phyloP scores from a whole-genome alignment of 2,329 filamentous ascomycete species.

The Colletotrichum shisoi region DNA sequence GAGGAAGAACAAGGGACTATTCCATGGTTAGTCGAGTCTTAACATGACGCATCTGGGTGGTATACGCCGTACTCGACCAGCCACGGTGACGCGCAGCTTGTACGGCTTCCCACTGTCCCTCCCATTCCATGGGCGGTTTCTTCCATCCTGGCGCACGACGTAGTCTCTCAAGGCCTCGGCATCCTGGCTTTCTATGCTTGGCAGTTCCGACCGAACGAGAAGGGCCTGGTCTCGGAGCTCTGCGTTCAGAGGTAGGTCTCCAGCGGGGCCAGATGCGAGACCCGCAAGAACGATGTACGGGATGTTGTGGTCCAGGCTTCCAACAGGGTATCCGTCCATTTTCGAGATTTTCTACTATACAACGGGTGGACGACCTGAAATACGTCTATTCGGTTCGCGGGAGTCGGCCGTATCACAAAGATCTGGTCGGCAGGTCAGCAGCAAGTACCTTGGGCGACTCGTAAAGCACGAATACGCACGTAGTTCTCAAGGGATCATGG shows the following conservation, averaged over 20 bases:
- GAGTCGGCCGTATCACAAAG: constrained; percentile 24
- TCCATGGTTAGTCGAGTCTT: constrained; percentile 43
- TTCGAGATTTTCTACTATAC: constrained; percentile 34
- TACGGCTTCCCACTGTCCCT: constrained; percentile 61
- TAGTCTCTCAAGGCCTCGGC: constrained; percentile 71
- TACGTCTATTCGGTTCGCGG: constrained; percentile 23
- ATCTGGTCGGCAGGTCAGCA: constrained; percentile 19
- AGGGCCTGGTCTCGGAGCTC: constrained; percentile 66
- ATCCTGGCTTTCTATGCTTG: constrained; percentile 69
- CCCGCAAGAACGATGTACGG: constrained; percentile 86
- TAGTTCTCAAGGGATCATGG: constrained; percentile 27
- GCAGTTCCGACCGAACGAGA: constrained; percentile 74
- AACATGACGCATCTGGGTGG: constrained; percentile 36
- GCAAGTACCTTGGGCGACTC: neutral
- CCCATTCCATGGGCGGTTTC: constrained; percentile 71
- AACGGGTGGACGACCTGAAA: constrained; percentile 44
- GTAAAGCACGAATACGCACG: constrained; percentile 5
- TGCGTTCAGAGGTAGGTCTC: constrained; percentile 55
- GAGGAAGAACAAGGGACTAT: constrained; percentile 65
- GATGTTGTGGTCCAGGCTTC: constrained; percentile 86
- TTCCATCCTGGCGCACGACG: constrained; percentile 71
- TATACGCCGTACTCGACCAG: constrained; percentile 75
- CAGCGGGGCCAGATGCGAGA: constrained; percentile 57
- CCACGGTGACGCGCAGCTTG: constrained; percentile 73
- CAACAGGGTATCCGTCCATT: constrained; percentile 82